These are phyloP conservation scores for Suaeda aralocaspica DNA, from an alignment of 148 eudicot species.

Conservation along the genomic window DNA sequence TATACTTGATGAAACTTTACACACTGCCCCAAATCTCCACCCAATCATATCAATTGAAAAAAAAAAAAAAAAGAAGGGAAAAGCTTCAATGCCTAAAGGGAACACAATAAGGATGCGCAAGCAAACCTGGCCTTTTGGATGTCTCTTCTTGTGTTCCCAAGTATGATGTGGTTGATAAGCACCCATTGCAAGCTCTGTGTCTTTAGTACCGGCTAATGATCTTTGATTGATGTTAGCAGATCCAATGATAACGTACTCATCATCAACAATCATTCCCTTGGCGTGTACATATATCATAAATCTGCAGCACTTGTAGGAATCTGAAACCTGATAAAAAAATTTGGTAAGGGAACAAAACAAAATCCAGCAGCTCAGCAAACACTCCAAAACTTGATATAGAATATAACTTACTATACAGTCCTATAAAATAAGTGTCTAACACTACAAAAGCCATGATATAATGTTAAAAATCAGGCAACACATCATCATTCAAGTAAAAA, in stretches of 20 bases:
- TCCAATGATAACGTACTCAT: slow-evolving; percentile 67
- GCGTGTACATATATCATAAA: slow-evolving; percentile 89
- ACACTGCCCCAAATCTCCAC: not conserved
- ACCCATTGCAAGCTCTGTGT: slow-evolving; percentile 92
- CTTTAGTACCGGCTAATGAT: slow-evolving; percentile 81
- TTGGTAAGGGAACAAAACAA: not conserved
- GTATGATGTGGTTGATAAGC: slow-evolving; percentile 77
- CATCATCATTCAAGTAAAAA: too few species aligned
- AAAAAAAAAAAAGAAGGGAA: not conserved
- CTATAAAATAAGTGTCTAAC: too few species aligned
- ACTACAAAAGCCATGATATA: too few species aligned
- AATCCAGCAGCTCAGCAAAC: not conserved
- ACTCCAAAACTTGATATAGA: not conserved
- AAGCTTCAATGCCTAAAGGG: not conserved
- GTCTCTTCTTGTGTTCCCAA: slow-evolving; percentile 44
- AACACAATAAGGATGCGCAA: not conserved
- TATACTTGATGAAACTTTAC: not conserved
- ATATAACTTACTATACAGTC: too few species aligned
- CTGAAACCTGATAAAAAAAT: slow-evolving; percentile 45
- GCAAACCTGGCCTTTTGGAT: slow-evolving; percentile 74
- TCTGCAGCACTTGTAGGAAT: slow-evolving; percentile 46
- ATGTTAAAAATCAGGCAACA: too few species aligned
- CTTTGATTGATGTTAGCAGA: slow-evolving; percentile 85
- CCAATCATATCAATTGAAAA: too few species aligned
- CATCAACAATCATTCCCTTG: slow-evolving; percentile 87